These are phyloP conservation scores for Malassezia furfur DNA, from an alignment of 1,284 basidiomycete genomes.

Conservation along the genomic window DNA sequence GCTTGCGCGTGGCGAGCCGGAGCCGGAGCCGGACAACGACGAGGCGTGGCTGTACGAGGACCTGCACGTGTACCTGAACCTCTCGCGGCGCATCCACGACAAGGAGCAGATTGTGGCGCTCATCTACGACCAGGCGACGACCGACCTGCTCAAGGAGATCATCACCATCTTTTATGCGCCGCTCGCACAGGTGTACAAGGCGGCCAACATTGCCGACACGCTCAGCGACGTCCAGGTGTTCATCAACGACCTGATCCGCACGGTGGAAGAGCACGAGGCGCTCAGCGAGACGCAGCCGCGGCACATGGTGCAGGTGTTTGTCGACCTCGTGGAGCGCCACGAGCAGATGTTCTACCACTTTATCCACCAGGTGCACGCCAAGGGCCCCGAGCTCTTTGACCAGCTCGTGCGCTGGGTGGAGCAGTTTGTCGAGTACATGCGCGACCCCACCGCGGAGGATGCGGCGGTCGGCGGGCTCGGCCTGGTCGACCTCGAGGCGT, in stretches of 20 bases:
- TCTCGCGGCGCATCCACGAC: conserved; percentile 60
- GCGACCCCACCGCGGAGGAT: conserved; percentile 50
- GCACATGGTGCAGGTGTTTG: conserved; percentile 80
- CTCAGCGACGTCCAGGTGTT: conserved; percentile 85
- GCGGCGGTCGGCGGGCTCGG: conserved; percentile 21
- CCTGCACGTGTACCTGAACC: conserved; percentile 39
- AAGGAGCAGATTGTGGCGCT: conserved; percentile 85
- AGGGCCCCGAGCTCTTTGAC: conserved; percentile 88
- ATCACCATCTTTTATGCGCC: conserved; percentile 98
- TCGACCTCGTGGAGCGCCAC: conserved; percentile 84
- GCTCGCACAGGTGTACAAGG: conserved; percentile 94
- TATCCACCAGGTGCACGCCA: conserved; percentile 96
- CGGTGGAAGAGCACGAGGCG: conserved; percentile 83
- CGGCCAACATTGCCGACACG: conserved; percentile 91
- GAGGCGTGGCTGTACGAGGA: conserved; percentile 47
- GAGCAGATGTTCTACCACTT: conserved; percentile 92
- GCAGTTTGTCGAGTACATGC: conserved; percentile 78
- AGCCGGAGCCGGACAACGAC: conserved; percentile 39
- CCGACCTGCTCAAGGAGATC: conserved; percentile 92
- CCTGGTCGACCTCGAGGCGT: conserved; percentile 37
- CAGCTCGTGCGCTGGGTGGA: conserved; percentile 94
- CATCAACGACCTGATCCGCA: conserved; percentile 87
- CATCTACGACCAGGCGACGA: conserved; percentile 90
- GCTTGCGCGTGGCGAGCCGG: conserved; percentile 24
- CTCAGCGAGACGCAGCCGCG: conserved; percentile 74